Evolutionary conservation across 352 stramenopile genomes (phyloP), one percentile per base, ranked within the genome.

Genomic region (Blastocystis sp.): DNA sequence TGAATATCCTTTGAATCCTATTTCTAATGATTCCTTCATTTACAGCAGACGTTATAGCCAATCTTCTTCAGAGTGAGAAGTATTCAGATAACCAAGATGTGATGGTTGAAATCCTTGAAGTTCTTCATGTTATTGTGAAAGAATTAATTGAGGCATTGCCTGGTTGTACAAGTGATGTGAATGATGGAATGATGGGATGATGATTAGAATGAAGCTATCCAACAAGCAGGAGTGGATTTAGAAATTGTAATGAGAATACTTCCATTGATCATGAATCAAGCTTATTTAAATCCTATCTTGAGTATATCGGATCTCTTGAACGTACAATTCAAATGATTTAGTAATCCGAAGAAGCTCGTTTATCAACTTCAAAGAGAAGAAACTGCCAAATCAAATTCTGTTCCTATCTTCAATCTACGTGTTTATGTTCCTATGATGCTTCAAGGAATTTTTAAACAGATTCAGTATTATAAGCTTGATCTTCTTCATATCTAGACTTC

Each of bases 261-360:
- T 21, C 71, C 71, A 21, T 37, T 56, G 16, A 19, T 83, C 5
- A 51, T 63, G 0, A 14, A 65, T 37, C 46, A 63, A 35, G 29
- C 39, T 42, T 83, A 83, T 32, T 35, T 83, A 21, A 83, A 83
- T 63, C 71, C 71, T 9, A 63, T 65, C 16, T 37, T 83, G 1
- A 37, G 32, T 19, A 29, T 83, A 1, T 49, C 71, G 9, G 71
- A 83, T 42, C 54, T 83, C 21, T 54, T 83, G 51, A 74, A n/a
- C 35, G 63, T 74, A 54, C 3, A 5, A 19, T 1, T 9, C 27
- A 11, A 14, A 37, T 16, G 14, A 9, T 6, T 24, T 12, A 32
- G 21, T 37, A 32, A 74, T n/a, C 9, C 6, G 14, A 39, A 83
- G 71, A 65, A 59, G 21, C 35, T 83, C 1, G 49, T 83, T 7